Base-by-base conservation (phyloP, 2,329 filamentous ascomycete genomes). In the Ustilaginoidea virens region DNA sequence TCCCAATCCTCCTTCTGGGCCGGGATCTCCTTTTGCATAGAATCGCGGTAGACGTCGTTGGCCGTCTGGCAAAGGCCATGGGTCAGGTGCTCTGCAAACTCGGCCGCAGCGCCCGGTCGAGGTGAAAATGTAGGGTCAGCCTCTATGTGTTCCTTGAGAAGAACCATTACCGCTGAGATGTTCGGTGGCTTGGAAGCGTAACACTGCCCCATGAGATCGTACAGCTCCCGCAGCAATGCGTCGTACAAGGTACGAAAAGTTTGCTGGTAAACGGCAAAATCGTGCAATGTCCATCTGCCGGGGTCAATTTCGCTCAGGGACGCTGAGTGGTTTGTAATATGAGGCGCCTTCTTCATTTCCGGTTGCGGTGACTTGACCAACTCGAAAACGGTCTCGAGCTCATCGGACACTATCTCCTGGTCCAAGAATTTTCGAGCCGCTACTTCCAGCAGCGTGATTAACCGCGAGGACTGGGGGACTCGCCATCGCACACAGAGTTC, bases 401-500 rank as follows among this genome's bases (percentile, higher is more conserved):
- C 85, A 41, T 87, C 76, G 9, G 90, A 69, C 10, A 70, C 68
- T 33, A 93, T 73, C 44, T 92, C 80, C 39, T 81, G 74, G 39
- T 92, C 79, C 25, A 83, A 59, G 46, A 85, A 96, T 49, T 90
- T 90, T 43, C 85, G 78, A 14, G 77, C 69, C 5, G 83, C 69
- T 32, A 92, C 80, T 55, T 96, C 90, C 20, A 96, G 57, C 42
- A 93, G 76, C 5, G 87, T 56, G 5, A 92, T 73, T 29, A 83
- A 64, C 25, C 85, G 71, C 4, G 83, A 82, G 44, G 76, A 83
- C 38, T 78, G 74, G 2, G 87, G 85, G 36, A 98, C 67, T 28
- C 90, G 76, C 90, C 90, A 98, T 43, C 86, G 74, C 36, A 83
- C 60, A 34, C 78, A 81, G 33, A 94, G 66, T 50, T 96, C 87